These are phyloP conservation scores for Tulasnella sp. DNA, from an alignment of 768 basidiomycete genomes.

Conservation along the genomic window DNA sequence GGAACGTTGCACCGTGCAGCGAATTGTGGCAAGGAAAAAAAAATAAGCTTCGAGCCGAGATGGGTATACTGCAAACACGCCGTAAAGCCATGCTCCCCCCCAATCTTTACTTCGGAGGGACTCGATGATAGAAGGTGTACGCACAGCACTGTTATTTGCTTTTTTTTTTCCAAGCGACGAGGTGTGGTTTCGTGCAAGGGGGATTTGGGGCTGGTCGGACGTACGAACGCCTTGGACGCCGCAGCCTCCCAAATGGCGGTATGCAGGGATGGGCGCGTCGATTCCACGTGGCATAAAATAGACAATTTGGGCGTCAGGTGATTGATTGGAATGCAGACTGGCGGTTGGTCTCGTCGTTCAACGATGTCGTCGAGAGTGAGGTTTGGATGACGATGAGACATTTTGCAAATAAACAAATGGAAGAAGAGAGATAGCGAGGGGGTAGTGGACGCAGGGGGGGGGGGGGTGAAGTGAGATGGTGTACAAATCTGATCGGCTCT, in stretches of 20 bases:
- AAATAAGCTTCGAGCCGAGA: not conserved
- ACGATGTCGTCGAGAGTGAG: too few species aligned
- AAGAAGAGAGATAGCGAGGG: not conserved
- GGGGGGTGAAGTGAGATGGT: not conserved
- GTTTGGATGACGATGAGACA: not conserved
- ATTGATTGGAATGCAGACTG: not conserved
- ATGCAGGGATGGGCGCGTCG: not conserved
- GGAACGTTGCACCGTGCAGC: not conserved
- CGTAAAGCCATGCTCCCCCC: not conserved
- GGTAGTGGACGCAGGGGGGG: not conserved
- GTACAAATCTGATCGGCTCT: slow-evolving; percentile 1
- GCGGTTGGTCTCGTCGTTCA: too few species aligned
- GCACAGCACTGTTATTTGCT: too few species aligned
- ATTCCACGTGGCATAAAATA: not conserved
- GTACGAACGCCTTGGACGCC: not conserved
- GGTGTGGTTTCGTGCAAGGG: not conserved
- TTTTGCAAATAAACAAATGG: not conserved
- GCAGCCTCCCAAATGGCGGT: too few species aligned
- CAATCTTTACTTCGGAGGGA: not conserved
- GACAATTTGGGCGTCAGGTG: not conserved
- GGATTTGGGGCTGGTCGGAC: too few species aligned
- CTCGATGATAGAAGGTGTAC: not conserved
- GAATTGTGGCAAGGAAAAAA: not conserved
- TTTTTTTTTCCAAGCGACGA: too few species aligned
- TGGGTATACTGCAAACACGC: not conserved